These are phyloP conservation scores for Chlamydomonas asymmetrica DNA, from an alignment of 139 green algal genomes.

Conservation along the genomic window DNA sequence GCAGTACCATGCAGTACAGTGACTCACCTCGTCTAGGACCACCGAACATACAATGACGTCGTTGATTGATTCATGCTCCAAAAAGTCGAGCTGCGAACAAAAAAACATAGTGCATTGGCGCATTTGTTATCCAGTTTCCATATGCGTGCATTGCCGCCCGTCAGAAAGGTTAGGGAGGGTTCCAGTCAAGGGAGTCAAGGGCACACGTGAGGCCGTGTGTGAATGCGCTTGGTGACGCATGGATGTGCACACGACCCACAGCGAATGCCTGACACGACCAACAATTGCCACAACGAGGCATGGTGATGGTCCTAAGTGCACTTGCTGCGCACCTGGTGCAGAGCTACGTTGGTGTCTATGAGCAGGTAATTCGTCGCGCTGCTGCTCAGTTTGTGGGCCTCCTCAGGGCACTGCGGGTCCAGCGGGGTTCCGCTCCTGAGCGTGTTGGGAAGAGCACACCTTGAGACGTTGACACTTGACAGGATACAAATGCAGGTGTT, in stretches of 20 bases:
- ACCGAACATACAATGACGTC: conserved; percentile 85
- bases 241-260: no score
- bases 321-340: conserved; percentile 67
- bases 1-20: no score
- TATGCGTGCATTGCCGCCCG: no score
- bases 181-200: no score
- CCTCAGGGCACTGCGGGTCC: conserved; percentile 66
- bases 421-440: conserved; percentile 68
- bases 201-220: no score
- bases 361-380: conserved; percentile 81
- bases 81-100: conserved; percentile 88
- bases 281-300: not conserved
- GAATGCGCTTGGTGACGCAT: no score
- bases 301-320: not conserved
- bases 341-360: conserved; percentile 94
- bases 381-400: conserved; percentile 58
- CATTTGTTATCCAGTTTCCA: no score
- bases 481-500: no score
- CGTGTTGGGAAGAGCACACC: not conserved
- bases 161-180: no score
- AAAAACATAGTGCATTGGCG: no score
- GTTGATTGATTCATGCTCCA: conserved; percentile 85
- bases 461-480: no score
- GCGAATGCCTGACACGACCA: no score
- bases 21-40: conserved; percentile 81